Percentiles rank a stretch among this genome's conserved stretches.
Evolutionary conservation across 129 eudicot species (phyloP).

Genomic region (Flaveria ramosissima): DNA sequence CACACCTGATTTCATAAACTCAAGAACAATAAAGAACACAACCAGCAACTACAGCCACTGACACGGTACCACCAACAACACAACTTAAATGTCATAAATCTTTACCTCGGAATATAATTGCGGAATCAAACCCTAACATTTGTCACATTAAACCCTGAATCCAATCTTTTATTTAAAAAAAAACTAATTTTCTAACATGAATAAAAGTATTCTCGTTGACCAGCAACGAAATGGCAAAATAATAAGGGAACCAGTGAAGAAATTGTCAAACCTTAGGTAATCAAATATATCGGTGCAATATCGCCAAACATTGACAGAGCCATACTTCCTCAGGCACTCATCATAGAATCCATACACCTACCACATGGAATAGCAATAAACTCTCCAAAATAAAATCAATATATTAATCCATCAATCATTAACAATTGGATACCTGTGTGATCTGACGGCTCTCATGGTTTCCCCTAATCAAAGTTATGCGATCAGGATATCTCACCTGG

Average conservation of each 20-base stretch:
- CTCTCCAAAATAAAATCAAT: background rate
- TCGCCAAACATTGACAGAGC: slow-evolving; percentile 98
- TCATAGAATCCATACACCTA: slow-evolving; percentile 99
- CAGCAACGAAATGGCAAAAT: background rate
- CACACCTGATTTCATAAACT: no score
- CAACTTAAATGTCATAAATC: no score
- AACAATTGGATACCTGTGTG: slow-evolving; percentile 65
- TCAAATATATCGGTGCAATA: slow-evolving; percentile 97
- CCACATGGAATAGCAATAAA: slow-evolving; percentile 28
- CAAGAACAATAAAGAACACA: no score
- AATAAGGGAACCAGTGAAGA: background rate
- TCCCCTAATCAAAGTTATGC: slow-evolving; percentile 93
- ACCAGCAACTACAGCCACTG: no score
- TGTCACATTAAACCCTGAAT: background rate
- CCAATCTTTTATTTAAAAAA: background rate
- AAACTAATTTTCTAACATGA: background rate
- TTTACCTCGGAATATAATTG: no score
- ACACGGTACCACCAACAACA: no score
- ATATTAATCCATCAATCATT: background rate
- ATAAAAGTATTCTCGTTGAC: background rate
- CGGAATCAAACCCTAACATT: background rate
- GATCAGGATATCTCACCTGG: slow-evolving; percentile 97
- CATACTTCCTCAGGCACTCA: slow-evolving; percentile 94
- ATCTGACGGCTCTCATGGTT: slow-evolving; percentile 99
- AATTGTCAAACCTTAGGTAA: slow-evolving; percentile 54